phyloP scores from a whole-genome alignment of 345 rosid genomes.

The Cardamine chenopodiifolia region DNA sequence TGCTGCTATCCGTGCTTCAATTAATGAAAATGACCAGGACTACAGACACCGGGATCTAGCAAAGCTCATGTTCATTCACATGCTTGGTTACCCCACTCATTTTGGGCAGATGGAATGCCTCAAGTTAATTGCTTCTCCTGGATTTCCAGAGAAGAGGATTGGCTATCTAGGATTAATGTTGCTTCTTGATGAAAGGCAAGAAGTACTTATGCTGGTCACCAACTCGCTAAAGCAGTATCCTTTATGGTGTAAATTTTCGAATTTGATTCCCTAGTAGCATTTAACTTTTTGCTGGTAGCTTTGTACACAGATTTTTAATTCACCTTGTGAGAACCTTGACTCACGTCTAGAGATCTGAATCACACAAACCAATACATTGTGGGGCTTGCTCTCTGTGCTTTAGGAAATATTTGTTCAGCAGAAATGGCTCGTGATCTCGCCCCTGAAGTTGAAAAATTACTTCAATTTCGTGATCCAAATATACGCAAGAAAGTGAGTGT shows the following conservation, averaged over 20 bases:
- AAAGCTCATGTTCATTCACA: slow-evolving; percentile 98
- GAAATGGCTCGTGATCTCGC: slow-evolving; percentile 99
- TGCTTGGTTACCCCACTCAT: slow-evolving; percentile 99
- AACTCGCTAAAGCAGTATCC: slow-evolving; percentile 99
- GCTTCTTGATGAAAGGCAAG: slow-evolving; percentile 98
- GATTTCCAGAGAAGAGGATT: slow-evolving; percentile 97
- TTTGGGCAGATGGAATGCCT: slow-evolving; percentile 99
- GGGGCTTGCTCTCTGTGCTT: slow-evolving; percentile 99
- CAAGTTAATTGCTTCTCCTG: slow-evolving; percentile 87
- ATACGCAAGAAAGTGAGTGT: slow-evolving; percentile 85
- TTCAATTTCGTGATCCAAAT: slow-evolving; percentile 96
- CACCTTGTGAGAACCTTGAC: slow-evolving; percentile 60
- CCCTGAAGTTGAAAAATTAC: slow-evolving; percentile 92
- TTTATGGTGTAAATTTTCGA: slow-evolving; percentile 16
- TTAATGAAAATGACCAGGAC: slow-evolving; percentile 87
- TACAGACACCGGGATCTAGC: slow-evolving; percentile 91
- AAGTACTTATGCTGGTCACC: slow-evolving; percentile 96
- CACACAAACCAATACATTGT: slow-evolving; percentile 92
- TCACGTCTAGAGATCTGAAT: slow-evolving; percentile 72
- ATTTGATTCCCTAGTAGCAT: slow-evolving; percentile 9
- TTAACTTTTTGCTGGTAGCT: neutral
- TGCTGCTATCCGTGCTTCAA: slow-evolving; percentile 87
- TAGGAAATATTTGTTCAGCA: slow-evolving; percentile 95
- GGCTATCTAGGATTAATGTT: slow-evolving; percentile 96
- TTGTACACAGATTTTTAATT: neutral